Evolutionary conservation across 495 filamentous ascomycete genomes (phyloP), one percentile per base, ranked within the genome.

Genomic region (Annulohypoxylon stygium): DNA sequence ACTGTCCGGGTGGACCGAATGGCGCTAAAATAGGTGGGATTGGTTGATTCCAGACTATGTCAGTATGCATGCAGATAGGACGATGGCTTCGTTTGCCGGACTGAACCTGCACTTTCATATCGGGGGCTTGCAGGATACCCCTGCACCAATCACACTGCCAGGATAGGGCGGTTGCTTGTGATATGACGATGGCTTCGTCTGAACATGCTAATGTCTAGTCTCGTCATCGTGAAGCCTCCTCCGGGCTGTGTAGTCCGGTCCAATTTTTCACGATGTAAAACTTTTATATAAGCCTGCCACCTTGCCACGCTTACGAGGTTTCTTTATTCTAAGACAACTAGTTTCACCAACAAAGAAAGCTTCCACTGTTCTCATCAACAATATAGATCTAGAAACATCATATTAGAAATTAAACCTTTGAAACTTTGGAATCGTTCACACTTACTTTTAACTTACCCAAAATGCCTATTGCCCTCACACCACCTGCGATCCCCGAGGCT

Each of bases 401-500:
- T 37, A 12, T 23, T 50, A 20, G 12, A 47, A 20, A 20, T 30
- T 54, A 53, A n/a, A 60, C 25, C 34, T 41, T 41, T 51, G 45
- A 60, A 14, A 72, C 47, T 59, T 50, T 41, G 7, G 14, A 43
- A 59, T 43, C 18, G 39, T 62, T 41, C 10, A 61, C 45, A 43
- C 57, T 61, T 33, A 62, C 33, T 0, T 23, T 23, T 23, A 23
- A 61, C 65, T 45, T 45, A 62, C 51, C 55, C 75, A 75, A 76
- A 6, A 83, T 83, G 78, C 80, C 81, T 77, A 58, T 73, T 61
- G 76, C 80, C 18, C 65, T 81, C 25, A 73, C 76, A 14, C 69
- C 71, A 41, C 74, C 76, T 50, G 58, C 70, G 9, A 58, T 76
- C 25, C 61, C 67, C 64, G 60, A 72, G 55, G 39, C 61, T 4